These are phyloP conservation scores for Dictyostelium brefeldianum DNA, from an alignment of 78 protist species.

Conservation along the genomic window DNA sequence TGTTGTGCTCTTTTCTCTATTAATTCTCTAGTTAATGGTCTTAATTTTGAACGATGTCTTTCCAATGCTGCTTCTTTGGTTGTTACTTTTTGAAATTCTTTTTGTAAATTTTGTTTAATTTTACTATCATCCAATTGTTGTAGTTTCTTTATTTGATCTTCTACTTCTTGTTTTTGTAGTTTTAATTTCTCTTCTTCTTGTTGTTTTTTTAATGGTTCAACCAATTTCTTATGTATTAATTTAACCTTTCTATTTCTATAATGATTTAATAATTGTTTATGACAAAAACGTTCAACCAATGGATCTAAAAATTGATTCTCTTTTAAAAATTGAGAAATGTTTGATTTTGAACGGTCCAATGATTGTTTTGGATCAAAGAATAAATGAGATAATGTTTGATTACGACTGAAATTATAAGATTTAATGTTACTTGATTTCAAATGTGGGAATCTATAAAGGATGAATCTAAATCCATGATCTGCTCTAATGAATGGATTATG, in stretches of 20 bases:
- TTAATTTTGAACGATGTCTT: too few species aligned
- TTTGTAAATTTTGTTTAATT: too few species aligned
- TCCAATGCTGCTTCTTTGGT: too few species aligned
- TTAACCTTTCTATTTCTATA: constrained; percentile 1
- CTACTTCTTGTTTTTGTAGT: background rate
- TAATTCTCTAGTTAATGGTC: too few species aligned
- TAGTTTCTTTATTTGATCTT: background rate
- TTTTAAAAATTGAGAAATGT: background rate
- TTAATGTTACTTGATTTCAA: background rate
- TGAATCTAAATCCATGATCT: constrained; percentile 22
- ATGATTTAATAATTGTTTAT: constrained; percentile 1
- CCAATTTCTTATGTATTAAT: background rate
- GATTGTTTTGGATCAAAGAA: background rate
- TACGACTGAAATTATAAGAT: background rate
- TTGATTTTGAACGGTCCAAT: background rate
- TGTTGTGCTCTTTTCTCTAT: background rate
- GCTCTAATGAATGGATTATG: constrained; percentile 16
- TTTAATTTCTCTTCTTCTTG: background rate
- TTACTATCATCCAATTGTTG: too few species aligned
- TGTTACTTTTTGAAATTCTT: too few species aligned
- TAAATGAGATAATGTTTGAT: background rate
- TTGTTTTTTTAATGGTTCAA: background rate
- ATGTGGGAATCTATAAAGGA: background rate
- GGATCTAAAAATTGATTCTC: constrained; percentile 13
- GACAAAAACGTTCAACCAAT: background rate